Conservation (phyloP, 768 basidiomycete species). For the Suillus discolor region DNA sequence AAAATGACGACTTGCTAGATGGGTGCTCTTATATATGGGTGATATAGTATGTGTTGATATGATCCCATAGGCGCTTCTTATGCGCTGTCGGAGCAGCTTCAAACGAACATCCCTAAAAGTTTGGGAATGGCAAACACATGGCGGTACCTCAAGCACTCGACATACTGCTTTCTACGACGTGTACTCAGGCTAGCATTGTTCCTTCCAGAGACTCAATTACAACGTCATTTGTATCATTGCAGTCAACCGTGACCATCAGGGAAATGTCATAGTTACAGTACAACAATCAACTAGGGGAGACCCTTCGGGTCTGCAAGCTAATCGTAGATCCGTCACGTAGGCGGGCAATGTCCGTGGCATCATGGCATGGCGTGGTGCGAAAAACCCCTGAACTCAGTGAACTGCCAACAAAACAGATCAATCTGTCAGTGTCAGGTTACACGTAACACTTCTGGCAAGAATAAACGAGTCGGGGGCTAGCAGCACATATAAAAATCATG, state of each 20-base stretch:
- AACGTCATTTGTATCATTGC: neutral
- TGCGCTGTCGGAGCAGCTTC: neutral
- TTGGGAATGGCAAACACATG: slow-evolving; percentile 1
- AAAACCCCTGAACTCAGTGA: too few relatives aligned
- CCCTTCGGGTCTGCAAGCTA: too few relatives aligned
- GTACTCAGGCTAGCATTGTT: neutral
- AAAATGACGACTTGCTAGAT: neutral
- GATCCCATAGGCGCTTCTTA: neutral
- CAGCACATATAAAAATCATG: neutral
- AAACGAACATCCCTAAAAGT: slow-evolving; percentile 11
- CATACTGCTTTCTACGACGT: neutral
- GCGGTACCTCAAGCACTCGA: neutral
- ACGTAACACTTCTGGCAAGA: too few relatives aligned
- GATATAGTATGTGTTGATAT: neutral
- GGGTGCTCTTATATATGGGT: slow-evolving; percentile 4
- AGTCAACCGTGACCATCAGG: neutral
- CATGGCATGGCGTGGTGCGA: too few relatives aligned
- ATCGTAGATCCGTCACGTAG: too few relatives aligned
- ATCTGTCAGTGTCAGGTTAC: too few relatives aligned
- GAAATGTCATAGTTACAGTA: too few relatives aligned
- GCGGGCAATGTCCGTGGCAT: too few relatives aligned
- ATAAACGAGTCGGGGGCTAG: too few relatives aligned
- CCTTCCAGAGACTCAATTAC: neutral
- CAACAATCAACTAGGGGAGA: too few relatives aligned
- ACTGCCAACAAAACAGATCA: too few relatives aligned